phyloP scores from a whole-genome alignment of 2,329 filamentous ascomycete genomes.

The Xenosphaeropsis pyriputrescens region DNA sequence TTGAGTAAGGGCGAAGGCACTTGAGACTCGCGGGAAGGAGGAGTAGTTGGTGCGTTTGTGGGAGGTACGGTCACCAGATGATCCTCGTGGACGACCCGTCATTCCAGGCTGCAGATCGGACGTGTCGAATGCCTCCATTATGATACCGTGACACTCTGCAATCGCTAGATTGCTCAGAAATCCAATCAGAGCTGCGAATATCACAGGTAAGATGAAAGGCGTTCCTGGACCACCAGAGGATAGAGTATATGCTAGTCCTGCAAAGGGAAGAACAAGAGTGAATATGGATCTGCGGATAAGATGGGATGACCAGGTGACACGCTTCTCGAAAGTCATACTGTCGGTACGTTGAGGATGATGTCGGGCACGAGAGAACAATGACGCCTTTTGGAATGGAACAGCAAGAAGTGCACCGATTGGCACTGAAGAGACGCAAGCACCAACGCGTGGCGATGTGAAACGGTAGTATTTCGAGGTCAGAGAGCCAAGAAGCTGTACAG shows the following conservation, averaged over 20 bases:
- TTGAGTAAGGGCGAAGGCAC: slow-evolving; percentile 59
- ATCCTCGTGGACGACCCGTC: slow-evolving; percentile 37
- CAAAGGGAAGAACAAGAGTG: slow-evolving; percentile 49
- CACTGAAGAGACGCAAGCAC: slow-evolving; percentile 48
- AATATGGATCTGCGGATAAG: slow-evolving; percentile 54
- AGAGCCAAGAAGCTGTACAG: slow-evolving; percentile 44
- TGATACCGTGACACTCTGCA: slow-evolving; percentile 59
- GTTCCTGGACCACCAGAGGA: slow-evolving; percentile 47
- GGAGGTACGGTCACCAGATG: slow-evolving; percentile 27
- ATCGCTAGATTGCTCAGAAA: slow-evolving; percentile 61
- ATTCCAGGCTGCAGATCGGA: slow-evolving; percentile 63
- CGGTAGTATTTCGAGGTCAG: slow-evolving; percentile 55
- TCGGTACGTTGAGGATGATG: slow-evolving; percentile 43
- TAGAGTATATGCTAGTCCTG: slow-evolving; percentile 52
- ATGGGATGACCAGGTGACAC: slow-evolving; percentile 57
- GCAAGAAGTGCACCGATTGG: slow-evolving; percentile 55
- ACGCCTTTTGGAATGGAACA: slow-evolving; percentile 61
- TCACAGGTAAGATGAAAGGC: slow-evolving; percentile 45
- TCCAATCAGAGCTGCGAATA: slow-evolving; percentile 51
- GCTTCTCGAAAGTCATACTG: slow-evolving; percentile 50
- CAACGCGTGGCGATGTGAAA: slow-evolving; percentile 49
- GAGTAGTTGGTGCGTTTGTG: slow-evolving; percentile 54
- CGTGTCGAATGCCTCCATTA: slow-evolving; percentile 76
- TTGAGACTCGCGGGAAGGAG: slow-evolving; percentile 57
- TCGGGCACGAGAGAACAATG: slow-evolving; percentile 50